A percentile compares a stretch with the other conserved stretches of the same genome.
Evolutionary conservation across 352 stramenopile genomes (phyloP).

Genomic region (Elongisporangium prolatum): DNA sequence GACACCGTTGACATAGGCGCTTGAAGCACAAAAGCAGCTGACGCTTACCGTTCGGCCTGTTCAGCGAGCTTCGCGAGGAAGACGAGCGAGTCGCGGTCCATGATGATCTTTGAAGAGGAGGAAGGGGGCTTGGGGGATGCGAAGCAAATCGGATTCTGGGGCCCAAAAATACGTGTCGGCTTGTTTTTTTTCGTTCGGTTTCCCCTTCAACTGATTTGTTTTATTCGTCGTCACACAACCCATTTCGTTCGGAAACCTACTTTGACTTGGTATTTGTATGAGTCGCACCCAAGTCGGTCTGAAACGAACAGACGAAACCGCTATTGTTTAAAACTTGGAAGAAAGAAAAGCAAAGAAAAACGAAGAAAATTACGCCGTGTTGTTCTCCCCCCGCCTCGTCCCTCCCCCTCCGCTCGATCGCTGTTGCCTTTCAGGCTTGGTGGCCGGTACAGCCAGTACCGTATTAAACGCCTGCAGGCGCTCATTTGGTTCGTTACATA

Average conservation of each 20-base stretch:
- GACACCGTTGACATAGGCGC: not conserved
- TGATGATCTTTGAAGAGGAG: conserved; percentile 16
- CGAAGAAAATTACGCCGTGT: not conserved
- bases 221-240: not conserved
- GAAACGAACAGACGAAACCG: not conserved
- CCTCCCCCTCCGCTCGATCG: not conserved
- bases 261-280: not conserved
- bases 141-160: conserved; percentile 61
- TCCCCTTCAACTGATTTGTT: conserved; percentile 19
- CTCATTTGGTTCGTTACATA: not conserved
- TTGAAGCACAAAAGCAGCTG: not conserved
- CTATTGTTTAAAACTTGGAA: not conserved
- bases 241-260: not conserved
- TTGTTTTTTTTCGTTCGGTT: conserved; percentile 20
- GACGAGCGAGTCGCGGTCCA: conserved; percentile 78
- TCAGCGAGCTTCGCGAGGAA: conserved; percentile 83
- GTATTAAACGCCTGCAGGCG: not conserved
- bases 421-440: not conserved
- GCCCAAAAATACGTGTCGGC: conserved; percentile 21
- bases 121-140: conserved; percentile 21
- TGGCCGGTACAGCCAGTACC: not conserved
- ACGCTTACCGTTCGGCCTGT: conserved; percentile 67
- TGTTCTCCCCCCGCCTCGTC: not conserved
- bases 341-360: conserved; percentile 1
- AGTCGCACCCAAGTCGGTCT: not conserved